Percentiles rank a stretch among this genome's conserved stretches.
Conservation (phyloP, 805 yeast species). For the Saccharomycopsis oosterbeekiorum region DNA sequence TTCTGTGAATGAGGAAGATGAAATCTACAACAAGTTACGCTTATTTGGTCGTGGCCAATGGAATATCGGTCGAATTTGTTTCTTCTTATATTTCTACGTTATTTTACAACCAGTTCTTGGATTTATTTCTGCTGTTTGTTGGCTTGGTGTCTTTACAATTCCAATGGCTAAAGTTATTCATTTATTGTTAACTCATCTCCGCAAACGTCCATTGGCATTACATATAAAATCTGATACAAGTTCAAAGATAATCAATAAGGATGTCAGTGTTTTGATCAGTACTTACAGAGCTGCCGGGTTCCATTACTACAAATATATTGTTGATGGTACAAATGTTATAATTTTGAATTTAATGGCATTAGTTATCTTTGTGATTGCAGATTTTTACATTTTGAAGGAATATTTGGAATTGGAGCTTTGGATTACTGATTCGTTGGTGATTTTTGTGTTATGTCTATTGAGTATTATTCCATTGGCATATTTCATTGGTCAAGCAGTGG, state of each 20-base stretch:
- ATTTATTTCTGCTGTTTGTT: slow-evolving; percentile 48
- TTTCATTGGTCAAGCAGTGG: slow-evolving; percentile 98
- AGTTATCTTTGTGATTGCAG: slow-evolving; percentile 75
- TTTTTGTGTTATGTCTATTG: slow-evolving; percentile 67
- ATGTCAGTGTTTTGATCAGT: slow-evolving; percentile 62
- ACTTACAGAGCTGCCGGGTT: slow-evolving; percentile 88
- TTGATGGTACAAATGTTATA: slow-evolving; percentile 91
- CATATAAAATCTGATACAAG: slow-evolving; percentile 53
- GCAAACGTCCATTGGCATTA: slow-evolving; percentile 87
- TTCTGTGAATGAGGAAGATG: slow-evolving; percentile 23
- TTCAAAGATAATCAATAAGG: slow-evolving; percentile 24
- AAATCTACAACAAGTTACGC: slow-evolving; percentile 29
- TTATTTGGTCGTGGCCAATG: slow-evolving; percentile 88
- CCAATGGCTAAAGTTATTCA: slow-evolving; percentile 83
- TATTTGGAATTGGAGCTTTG: slow-evolving; percentile 31
- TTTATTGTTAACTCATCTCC: slow-evolving; percentile 62
- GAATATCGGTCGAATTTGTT: slow-evolving; percentile 73
- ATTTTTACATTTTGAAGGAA: slow-evolving; percentile 55
- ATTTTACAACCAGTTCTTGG: slow-evolving; percentile 59
- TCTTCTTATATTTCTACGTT: slow-evolving; percentile 60
- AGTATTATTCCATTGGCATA: slow-evolving; percentile 92
- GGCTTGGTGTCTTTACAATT: slow-evolving; percentile 81
- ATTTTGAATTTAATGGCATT: slow-evolving; percentile 74
- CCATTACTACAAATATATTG: slow-evolving; percentile 92
- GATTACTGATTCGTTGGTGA: slow-evolving; percentile 50